These are phyloP conservation scores for Vitis vinifera DNA, from an alignment of 164 flowering plant genomes.

Conservation along the genomic window ASM3070453v1 NC_081814.1:4174501-4175000, in stretches of 20 bases:
- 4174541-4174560: background rate
- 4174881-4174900: constrained; percentile 22
- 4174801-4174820: background rate
- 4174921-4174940: constrained; percentile 37
- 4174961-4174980: constrained; percentile 32
- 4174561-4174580: background rate
- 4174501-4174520: no score
- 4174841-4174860: background rate
- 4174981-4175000: background rate
- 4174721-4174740: constrained; percentile 1
- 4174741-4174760: background rate
- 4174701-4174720: constrained; percentile 1
- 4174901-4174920: constrained; percentile 32
- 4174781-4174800: no score
- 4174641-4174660: background rate
- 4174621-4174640: background rate
- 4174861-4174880: background rate
- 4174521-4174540: background rate
- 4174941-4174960: constrained; percentile 45
- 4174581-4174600: background rate
- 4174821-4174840: no score
- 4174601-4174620: background rate
- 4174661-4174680: background rate
- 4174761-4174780: no score
- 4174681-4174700: background rate